Evolutionary conservation across 805 yeast species (phyloP), one percentile per base, ranked within the genome.

Genomic region (Cyberlindnera samutprakarnensis): DNA sequence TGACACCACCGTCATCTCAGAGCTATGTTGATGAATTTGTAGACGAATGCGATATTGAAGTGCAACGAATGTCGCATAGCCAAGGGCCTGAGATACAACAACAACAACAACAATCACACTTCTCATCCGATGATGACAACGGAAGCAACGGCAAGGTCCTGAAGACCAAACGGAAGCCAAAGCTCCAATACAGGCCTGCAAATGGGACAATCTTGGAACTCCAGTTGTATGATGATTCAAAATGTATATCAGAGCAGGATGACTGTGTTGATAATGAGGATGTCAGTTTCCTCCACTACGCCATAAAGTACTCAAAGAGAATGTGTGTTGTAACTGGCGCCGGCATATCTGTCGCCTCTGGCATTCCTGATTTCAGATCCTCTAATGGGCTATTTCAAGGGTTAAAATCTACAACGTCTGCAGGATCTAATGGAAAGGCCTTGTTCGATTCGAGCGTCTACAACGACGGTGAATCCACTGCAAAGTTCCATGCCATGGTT

Each of bases 311-410:
- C 43, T 66, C 88, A 19, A 72, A 67, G 41, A 68, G 70, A 39
- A 61, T 78, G 19, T 66, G 84, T 3, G 71, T 79, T 18, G 67
- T 87, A 18, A 73, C 88, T 1, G 96, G 96, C 9, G 96, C 96
- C 13, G 96, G 96, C 3, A 73, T 84, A 14, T 84, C 95, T 10
- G 92, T 88, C 33, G 80, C 82, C 18, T 85, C 94, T 1, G 96
- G 96, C 5, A 87, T 86, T 24, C 95, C 95, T 4, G 92, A 81
- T 47, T 81, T 86, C 50, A 61, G 96, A 51, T 81, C 94, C 7
- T 71, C 85, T 1, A 62, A 75, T 38, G 95, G 95, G 2, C 64
- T 87, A 29, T 84, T 87, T 51, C 70, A 72, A 34, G 71, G 72
- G 11, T 54, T 74, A 24, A 60, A 62, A 25, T 42, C 51, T 1